A percentile compares a stretch with the other conserved stretches of the same genome.
phyloP scores from a whole-genome alignment of 2,329 filamentous ascomycete species.

The Colletotrichum plurivorum region DNA sequence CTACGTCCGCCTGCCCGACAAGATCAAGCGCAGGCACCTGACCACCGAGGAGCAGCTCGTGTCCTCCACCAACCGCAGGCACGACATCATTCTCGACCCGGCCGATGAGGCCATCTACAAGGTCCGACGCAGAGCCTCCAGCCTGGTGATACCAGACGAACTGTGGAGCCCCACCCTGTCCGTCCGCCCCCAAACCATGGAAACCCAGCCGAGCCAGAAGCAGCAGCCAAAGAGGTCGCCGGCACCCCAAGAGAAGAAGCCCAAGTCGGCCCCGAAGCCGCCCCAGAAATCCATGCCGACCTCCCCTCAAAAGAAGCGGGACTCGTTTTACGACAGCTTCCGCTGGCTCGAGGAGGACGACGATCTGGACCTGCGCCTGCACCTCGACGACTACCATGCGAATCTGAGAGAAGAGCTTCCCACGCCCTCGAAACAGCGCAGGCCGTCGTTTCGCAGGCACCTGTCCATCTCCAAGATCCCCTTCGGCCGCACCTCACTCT shows the following conservation, averaged over 20 bases:
- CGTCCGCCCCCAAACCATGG: constrained; percentile 48
- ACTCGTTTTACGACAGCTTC: constrained; percentile 76
- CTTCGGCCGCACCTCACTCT: constrained; percentile 69
- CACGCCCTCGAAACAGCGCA: constrained; percentile 59
- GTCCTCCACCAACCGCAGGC: constrained; percentile 66
- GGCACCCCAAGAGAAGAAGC: constrained; percentile 17
- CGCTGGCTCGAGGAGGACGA: constrained; percentile 82
- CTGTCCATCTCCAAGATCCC: constrained; percentile 79
- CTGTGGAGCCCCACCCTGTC: constrained; percentile 48
- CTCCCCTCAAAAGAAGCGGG: constrained; percentile 52
- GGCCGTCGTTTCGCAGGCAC: constrained; percentile 77
- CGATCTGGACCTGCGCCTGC: constrained; percentile 76
- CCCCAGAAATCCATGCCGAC: background rate
- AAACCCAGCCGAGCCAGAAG: constrained; percentile 41
- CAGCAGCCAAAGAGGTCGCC: constrained; percentile 34
- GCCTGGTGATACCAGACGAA: constrained; percentile 50
- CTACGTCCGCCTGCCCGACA: constrained; percentile 79
- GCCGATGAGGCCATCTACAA: constrained; percentile 71
- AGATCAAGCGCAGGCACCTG: constrained; percentile 79
- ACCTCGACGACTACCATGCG: constrained; percentile 78
- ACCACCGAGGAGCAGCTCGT: constrained; percentile 79
- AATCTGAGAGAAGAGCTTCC: constrained; percentile 69
- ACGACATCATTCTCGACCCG: constrained; percentile 57
- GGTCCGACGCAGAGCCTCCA: constrained; percentile 57
- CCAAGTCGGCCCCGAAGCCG: constrained; percentile 22